A percentile compares a stretch with the other conserved stretches of the same genome.
These are phyloP conservation scores for Rhynchosporium secalis DNA, from an alignment of 2,329 filamentous ascomycete species.

Conservation along the genomic window DNA sequence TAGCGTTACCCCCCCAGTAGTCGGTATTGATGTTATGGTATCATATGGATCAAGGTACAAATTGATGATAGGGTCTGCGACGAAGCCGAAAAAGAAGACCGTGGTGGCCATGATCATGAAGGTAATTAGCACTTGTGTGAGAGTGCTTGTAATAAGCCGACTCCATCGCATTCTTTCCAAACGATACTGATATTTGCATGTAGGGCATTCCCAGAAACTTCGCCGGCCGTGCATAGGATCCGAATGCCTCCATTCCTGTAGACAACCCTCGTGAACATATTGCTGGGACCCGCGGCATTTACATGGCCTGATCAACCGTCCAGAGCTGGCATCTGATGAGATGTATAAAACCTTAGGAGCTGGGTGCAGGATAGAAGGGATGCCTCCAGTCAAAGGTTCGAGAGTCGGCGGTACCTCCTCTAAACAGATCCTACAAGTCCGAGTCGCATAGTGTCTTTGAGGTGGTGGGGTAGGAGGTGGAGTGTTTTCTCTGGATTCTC, in stretches of 20 bases:
- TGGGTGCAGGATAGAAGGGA: conserved; percentile 58
- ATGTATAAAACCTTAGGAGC: conserved; percentile 65
- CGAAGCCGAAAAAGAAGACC: conserved; percentile 82
- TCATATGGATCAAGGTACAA: conserved; percentile 79
- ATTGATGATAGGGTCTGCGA: conserved; percentile 90
- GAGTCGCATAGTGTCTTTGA: conserved; percentile 61
- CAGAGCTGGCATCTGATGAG: conserved; percentile 71
- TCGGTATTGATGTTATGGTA: conserved; percentile 51
- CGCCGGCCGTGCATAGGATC: conserved; percentile 63
- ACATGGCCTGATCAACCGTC: conserved; percentile 84
- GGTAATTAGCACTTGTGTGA: conserved; percentile 70
- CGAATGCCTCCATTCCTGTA: conserved; percentile 78
- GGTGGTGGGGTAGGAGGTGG: conserved; percentile 36
- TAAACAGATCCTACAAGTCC: conserved; percentile 87
- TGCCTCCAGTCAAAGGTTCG: conserved; percentile 51
- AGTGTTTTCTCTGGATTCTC: conserved; percentile 26
- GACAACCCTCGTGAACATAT: conserved; percentile 91
- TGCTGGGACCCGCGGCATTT: conserved; percentile 90
- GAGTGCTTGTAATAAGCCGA: conserved; percentile 64
- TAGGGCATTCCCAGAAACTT: conserved; percentile 86
- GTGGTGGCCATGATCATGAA: conserved; percentile 67
- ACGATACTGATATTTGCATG: conserved; percentile 80
- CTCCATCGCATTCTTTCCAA: conserved; percentile 77
- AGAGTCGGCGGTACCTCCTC: conserved; percentile 66
- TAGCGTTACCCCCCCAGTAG: conserved; percentile 46